phyloP scores from a whole-genome alignment of 75 land plant species.

The Sequoiadendron giganteum region DNA sequence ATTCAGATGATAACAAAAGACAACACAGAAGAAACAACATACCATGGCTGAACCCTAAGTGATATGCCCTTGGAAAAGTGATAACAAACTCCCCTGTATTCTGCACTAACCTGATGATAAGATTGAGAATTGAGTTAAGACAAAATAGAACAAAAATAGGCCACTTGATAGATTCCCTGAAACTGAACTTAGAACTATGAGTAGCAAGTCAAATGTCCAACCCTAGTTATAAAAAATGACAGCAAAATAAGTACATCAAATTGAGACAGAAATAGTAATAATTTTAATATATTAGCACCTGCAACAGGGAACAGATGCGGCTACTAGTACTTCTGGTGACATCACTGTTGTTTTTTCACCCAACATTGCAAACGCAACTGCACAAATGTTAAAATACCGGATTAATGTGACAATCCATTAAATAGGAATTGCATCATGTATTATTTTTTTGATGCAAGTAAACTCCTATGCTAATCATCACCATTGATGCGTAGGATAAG shows the following conservation, averaged over 20 bases:
- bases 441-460: neutral
- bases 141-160: neutral
- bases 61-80: conserved; percentile 97
- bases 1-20: neutral
- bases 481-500: neutral
- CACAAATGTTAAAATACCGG: neutral
- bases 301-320: conserved; percentile 98
- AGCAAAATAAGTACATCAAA: neutral
- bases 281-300: conserved; percentile 47
- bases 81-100: conserved; percentile 99
- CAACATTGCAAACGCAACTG: conserved; percentile 91
- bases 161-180: neutral
- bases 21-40: conserved; percentile 10
- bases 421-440: neutral
- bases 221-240: neutral
- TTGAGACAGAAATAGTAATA: conserved; percentile 1
- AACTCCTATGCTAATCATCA: neutral
- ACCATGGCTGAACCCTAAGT: conserved; percentile 99
- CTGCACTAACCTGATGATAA: conserved; percentile 83
- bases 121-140: neutral
- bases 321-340: conserved; percentile 92
- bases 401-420: neutral
- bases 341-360: conserved; percentile 98
- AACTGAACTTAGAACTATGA: neutral
- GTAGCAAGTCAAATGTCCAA: neutral